Percentiles rank a stretch among this genome's conserved stretches.
phyloP scores from a whole-genome alignment of 2,329 filamentous ascomycete species.

The Chrysosporium keratinophilum region DNA sequence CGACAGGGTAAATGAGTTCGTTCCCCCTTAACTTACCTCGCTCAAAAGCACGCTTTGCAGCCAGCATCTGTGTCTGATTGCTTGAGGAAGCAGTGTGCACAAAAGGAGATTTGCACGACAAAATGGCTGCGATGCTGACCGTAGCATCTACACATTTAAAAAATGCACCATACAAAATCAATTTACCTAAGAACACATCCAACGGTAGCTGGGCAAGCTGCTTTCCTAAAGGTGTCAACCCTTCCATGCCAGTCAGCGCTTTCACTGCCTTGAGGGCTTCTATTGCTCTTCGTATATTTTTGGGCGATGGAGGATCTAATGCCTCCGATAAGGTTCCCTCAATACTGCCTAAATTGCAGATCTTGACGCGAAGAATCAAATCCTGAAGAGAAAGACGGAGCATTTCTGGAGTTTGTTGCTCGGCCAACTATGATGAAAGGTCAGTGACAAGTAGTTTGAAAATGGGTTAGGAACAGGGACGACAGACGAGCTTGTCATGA shows the following conservation, averaged over 20 bases:
- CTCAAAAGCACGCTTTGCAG: constrained; percentile 66
- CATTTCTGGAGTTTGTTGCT: constrained; percentile 95
- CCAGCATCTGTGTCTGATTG: constrained; percentile 58
- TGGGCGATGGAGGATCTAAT: constrained; percentile 77
- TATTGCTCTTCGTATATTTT: constrained; percentile 86
- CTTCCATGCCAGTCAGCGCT: constrained; percentile 69
- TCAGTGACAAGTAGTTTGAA: neutral
- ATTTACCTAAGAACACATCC: constrained; percentile 88
- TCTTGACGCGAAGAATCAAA: constrained; percentile 89
- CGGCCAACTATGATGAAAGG: constrained; percentile 53
- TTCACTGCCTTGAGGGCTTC: constrained; percentile 89
- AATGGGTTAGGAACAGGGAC: neutral
- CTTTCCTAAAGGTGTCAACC: constrained; percentile 72
- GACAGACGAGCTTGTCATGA: constrained; percentile 56
- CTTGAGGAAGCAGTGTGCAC: constrained; percentile 75
- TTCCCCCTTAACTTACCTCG: constrained; percentile 39
- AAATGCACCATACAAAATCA: constrained; percentile 74
- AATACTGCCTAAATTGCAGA: constrained; percentile 88
- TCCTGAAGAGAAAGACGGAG: constrained; percentile 88
- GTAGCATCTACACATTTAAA: constrained; percentile 89
- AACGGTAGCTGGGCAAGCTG: constrained; percentile 82
- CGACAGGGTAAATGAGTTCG: neutral
- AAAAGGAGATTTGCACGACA: constrained; percentile 93
- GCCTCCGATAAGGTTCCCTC: constrained; percentile 81
- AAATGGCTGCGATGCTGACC: constrained; percentile 80